These are phyloP conservation scores for Gigaspora rosea DNA, from an alignment of 192 early-diverging fungal species.

Conservation along the genomic window DNA sequence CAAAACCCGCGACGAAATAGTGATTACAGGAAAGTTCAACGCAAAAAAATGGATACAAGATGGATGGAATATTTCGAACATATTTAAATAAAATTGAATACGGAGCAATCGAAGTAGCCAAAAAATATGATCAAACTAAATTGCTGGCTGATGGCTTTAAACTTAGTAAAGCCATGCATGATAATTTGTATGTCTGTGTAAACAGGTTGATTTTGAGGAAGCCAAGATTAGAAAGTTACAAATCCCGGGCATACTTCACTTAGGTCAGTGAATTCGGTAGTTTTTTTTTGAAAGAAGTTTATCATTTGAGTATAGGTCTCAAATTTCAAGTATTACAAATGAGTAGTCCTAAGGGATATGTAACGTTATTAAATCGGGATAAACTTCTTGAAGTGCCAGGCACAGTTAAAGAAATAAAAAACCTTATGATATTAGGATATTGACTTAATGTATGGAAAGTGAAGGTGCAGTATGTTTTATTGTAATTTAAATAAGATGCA, in stretches of 20 bases:
- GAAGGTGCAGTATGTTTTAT: constrained; percentile 10
- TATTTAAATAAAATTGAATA: constrained; percentile 30
- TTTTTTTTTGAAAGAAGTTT: constrained; percentile 2
- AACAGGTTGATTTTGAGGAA: not conserved
- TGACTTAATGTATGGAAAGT: constrained; percentile 24
- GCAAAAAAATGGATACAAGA: constrained; percentile 1
- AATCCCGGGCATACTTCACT: constrained; percentile 14
- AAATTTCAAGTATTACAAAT: constrained; percentile 31
- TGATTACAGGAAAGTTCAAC: constrained; percentile 6
- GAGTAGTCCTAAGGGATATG: constrained; percentile 30
- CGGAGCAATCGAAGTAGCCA: constrained; percentile 26
- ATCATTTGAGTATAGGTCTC: constrained; percentile 29
- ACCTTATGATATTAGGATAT: too few relatives aligned
- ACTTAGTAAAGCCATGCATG: constrained; percentile 27
- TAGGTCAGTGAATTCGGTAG: not conserved
- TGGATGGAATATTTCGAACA: constrained; percentile 27
- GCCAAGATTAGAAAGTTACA: not conserved
- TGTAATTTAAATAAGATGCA: constrained; percentile 12
- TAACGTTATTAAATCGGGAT: constrained; percentile 22
- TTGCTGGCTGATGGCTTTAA: constrained; percentile 23
- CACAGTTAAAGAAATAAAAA: too few relatives aligned
- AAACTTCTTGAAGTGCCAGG: constrained; percentile 14
- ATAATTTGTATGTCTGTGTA: constrained; percentile 30
- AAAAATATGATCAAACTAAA: constrained; percentile 30
- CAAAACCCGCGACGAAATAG: too few relatives aligned